Base-by-base conservation (phyloP, 257 asterid species). In the Echium plantagineum region DNA sequence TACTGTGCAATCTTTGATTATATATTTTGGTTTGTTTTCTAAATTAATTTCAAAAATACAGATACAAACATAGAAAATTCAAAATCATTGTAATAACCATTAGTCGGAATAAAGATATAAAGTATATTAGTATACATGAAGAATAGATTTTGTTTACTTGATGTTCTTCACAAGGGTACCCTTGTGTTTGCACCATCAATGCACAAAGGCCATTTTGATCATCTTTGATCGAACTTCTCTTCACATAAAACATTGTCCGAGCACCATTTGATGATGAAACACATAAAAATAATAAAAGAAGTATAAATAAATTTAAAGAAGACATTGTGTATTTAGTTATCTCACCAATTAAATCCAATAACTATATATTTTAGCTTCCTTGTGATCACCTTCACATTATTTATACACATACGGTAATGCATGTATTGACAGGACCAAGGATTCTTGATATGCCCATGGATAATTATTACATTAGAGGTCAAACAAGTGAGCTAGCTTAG, bases 81-180 rank as follows among this genome's bases (percentile, higher is more conserved):
- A 28, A 28, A 28, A 28, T 6, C 32, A 28, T 28, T 28, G 9
- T 35, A 35, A 7, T 35, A 7, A 35, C 32, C 32, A 2, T 28
- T 28, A 28, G 5, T 6, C 0, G 32, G 5, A 28, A 28, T 2
- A 28, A 28, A 28, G 32, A 28, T 28, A 12, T 42, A 42, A 12
- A 7, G 2, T 17, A n/a, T n/a, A n/a, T n/a, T n/a, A n/a, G n/a
- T n/a, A n/a, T n/a, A n/a, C n/a, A n/a, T n/a, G n/a, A 12, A 35
- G 10, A 35, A 35, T 5, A 31, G 0, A 7, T 35, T n/a, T 21
- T 7, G 52, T 69, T 7, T 75, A 84, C 94, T 64, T 70, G 74
- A 62, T 86, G 88, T 55, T 86, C 95, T 80, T 86, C 77, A 64
- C 95, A 86, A 22, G 31, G 60, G 67, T 79, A 86, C 1, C 89